A percentile compares a stretch with the other conserved stretches of the same genome.
Conservation (phyloP, 2,329 filamentous ascomycete species). For the Mollisiaceae sp. region DNA sequence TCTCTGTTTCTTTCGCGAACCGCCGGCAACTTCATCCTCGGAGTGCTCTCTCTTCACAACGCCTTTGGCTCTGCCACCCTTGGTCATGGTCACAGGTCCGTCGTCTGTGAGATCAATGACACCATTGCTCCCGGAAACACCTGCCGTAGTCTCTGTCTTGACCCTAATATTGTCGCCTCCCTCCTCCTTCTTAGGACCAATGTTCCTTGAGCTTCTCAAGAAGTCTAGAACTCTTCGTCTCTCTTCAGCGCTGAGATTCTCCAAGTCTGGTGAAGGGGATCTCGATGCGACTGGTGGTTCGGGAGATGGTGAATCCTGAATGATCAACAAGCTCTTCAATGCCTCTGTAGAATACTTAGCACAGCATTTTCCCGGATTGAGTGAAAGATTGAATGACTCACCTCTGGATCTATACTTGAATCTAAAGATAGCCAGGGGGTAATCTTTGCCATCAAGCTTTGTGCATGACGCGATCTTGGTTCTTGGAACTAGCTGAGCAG, state of each 20-base stretch:
- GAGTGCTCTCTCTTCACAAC: not conserved
- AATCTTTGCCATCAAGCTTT: slow-evolving; percentile 29
- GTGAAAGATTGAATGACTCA: slow-evolving; percentile 11
- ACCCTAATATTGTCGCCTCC: not conserved
- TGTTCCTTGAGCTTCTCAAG: not conserved
- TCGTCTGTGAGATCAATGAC: not conserved
- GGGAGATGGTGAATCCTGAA: not conserved
- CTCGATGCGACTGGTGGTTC: not conserved
- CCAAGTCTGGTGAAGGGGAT: not conserved
- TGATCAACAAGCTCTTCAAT: not conserved
- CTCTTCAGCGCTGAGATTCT: not conserved
- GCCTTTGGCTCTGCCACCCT: not conserved
- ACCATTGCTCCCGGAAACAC: not conserved
- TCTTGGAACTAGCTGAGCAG: not conserved
- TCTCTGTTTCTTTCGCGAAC: not conserved
- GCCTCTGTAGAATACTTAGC: not conserved
- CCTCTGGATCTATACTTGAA: slow-evolving; percentile 39
- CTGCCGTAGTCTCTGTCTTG: not conserved
- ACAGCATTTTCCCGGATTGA: not conserved
- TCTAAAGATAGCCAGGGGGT: slow-evolving; percentile 28
- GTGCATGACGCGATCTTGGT: not conserved
- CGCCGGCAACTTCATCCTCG: not conserved
- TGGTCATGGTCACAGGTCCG: not conserved
- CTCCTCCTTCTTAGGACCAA: not conserved
- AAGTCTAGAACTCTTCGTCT: slow-evolving; percentile 1